phyloP scores from a whole-genome alignment of 257 asterid species.

The Linaria vulgaris region DNA sequence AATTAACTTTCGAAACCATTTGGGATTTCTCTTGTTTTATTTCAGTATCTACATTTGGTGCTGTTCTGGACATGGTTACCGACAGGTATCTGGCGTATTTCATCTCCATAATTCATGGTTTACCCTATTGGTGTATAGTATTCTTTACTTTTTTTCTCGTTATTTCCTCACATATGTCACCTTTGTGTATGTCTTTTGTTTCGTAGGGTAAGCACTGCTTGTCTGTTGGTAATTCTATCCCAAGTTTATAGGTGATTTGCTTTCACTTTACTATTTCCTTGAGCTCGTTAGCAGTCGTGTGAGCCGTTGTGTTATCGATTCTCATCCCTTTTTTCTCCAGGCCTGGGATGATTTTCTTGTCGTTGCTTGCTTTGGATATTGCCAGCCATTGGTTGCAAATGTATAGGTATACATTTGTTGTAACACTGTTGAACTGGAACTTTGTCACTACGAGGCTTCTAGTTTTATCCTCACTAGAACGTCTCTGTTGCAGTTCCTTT shows the following conservation, averaged over 20 bases:
- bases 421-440: background rate
- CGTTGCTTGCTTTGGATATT: constrained; percentile 88
- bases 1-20: constrained; percentile 19
- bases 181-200: constrained; percentile 26
- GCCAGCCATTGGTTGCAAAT: constrained; percentile 99
- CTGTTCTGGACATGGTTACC: constrained; percentile 98
- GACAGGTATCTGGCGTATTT: constrained; percentile 60
- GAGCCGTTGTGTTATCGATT: constrained; percentile 25
- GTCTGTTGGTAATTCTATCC: constrained; percentile 90
- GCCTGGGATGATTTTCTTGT: constrained; percentile 82
- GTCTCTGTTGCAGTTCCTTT: constrained; percentile 61
- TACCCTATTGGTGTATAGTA: constrained; percentile 8
- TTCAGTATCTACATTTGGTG: constrained; percentile 96
- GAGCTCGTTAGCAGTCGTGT: constrained; percentile 1
- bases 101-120: background rate
- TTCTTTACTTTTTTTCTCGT: constrained; percentile 19
- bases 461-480: constrained; percentile 1
- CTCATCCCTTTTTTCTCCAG: constrained; percentile 42
- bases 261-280: constrained; percentile 7
- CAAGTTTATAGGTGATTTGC: constrained; percentile 82
- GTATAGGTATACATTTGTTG: constrained; percentile 65
- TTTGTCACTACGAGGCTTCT: no score
- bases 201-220: constrained; percentile 94
- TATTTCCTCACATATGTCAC: constrained; percentile 19
- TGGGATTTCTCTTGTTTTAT: constrained; percentile 22